Evolutionary conservation across 176 grass and related monocot genomes (phyloP).

Genomic region (Dactylis glomerata): DNA sequence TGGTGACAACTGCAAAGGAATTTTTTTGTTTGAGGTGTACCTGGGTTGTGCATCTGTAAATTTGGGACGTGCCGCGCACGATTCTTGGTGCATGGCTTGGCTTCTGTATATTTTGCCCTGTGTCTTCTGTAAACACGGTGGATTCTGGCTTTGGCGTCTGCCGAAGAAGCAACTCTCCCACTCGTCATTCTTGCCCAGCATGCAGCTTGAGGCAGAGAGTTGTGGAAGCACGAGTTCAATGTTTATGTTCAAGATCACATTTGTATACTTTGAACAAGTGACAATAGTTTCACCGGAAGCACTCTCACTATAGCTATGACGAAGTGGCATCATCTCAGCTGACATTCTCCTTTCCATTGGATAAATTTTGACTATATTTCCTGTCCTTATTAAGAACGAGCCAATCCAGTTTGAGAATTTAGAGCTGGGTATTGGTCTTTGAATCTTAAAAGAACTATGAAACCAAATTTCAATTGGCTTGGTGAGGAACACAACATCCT

Average conservation of each 20-base stretch:
- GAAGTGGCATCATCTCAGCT: background rate
- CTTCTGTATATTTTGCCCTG: background rate
- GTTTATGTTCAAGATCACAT: background rate
- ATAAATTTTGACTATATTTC: background rate
- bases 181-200: background rate
- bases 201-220: background rate
- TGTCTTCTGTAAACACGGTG: background rate
- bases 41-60: constrained; percentile 2
- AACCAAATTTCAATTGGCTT: background rate
- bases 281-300: background rate
- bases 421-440: background rate
- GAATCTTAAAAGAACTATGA: background rate
- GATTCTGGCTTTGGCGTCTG: background rate
- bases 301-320: background rate
- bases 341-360: background rate
- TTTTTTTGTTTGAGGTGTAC: background rate
- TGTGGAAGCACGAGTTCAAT: background rate
- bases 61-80: background rate
- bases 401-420: background rate
- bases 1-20: background rate
- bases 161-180: background rate
- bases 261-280: background rate
- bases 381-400: background rate
- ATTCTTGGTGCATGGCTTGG: background rate
- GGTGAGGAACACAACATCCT: no score